Percentiles rank a stretch among this genome's conserved stretches.
Evolutionary conservation across 257 asterid species (phyloP).

Genomic region (Solanum virginianum): DNA sequence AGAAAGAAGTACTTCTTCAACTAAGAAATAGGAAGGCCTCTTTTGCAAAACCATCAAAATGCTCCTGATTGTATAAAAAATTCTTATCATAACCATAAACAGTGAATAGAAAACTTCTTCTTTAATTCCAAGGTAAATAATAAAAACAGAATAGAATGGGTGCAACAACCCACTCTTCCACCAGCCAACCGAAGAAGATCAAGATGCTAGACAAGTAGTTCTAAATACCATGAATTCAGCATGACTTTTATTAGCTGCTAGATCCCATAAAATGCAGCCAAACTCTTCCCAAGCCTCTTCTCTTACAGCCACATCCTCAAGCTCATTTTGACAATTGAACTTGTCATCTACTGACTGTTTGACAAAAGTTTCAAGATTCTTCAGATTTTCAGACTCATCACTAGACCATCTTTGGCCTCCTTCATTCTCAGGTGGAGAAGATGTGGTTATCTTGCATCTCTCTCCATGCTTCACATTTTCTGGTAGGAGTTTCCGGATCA

Average conservation of each 20-base stretch:
- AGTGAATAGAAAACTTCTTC: background rate
- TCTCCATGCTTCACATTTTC: constrained; percentile 19
- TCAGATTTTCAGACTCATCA: constrained; percentile 25
- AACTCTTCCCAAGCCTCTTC: constrained; percentile 78
- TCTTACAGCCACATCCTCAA: constrained; percentile 13
- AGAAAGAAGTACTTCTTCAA: background rate
- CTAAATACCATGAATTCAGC: constrained; percentile 72
- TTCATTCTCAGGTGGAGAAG: constrained; percentile 23
- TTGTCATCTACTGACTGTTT: constrained; percentile 16
- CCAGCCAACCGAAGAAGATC: background rate
- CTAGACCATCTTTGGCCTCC: constrained; percentile 2
- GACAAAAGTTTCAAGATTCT: constrained; percentile 17
- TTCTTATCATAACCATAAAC: background rate
- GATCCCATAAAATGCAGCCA: constrained; percentile 97
- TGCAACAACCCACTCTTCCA: background rate
- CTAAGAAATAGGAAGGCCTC: background rate
- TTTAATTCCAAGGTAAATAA: background rate
- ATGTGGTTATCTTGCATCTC: constrained; percentile 6
- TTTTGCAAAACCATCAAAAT: background rate
- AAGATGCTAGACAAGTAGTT: background rate
- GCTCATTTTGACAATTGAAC: constrained; percentile 2
- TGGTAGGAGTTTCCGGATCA: constrained; percentile 86
- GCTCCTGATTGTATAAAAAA: background rate
- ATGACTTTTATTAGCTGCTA: constrained; percentile 77
- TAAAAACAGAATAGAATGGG: background rate